Evolutionary conservation across 2,329 filamentous ascomycete genomes (phyloP), one percentile per base, ranked within the genome.

Genomic region (Cercospora canescens): DNA sequence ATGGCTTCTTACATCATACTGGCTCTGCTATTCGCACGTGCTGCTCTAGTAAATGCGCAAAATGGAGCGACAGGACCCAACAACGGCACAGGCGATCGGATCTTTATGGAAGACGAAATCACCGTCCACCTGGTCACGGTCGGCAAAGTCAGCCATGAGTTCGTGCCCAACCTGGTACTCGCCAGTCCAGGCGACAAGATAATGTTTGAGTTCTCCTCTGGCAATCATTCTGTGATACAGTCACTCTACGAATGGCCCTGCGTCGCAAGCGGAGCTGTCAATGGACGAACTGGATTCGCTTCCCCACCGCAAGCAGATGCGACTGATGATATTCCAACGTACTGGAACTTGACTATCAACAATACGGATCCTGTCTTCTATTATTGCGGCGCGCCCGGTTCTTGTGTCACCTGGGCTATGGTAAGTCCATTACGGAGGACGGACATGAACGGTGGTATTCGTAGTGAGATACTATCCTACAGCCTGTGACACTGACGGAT

Each of bases 321-420:
- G 0, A 59, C 35, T 14, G 35, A 37, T 28, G 16, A 26, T 6
- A 6, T 45, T 5, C 30, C 32, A 8, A 45, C 35, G 16, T 28
- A 26, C 34, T 76, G 73, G 72, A 76, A 76, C 37, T 55, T 77
- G 12, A 76, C 74, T 21, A 80, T 91, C 64, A 90, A 90, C 70
- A 81, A 88, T 69, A 89, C 87, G 0, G 77, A 85, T 24, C 89
- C 90, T 0, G 84, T 88, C 16, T 91, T 89, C 75, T 91, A 86
- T 76, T 92, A 92, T 76, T 92, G 89, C 69, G 86, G 88, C 0
- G 89, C 89, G 0, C 84, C 87, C 0, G 84, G 82, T 0, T 91
- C 89, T 1, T 94, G 91, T 73, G 82, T 83, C 3, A 76, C 79
- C 2, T 84, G 89, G 50, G 84, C 86, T 24, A 94, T 94, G 91